Evolutionary conservation across 2,329 filamentous ascomycete species (phyloP), one percentile per base, ranked within the genome.

Genomic region (Epichloe hybrida): DNA sequence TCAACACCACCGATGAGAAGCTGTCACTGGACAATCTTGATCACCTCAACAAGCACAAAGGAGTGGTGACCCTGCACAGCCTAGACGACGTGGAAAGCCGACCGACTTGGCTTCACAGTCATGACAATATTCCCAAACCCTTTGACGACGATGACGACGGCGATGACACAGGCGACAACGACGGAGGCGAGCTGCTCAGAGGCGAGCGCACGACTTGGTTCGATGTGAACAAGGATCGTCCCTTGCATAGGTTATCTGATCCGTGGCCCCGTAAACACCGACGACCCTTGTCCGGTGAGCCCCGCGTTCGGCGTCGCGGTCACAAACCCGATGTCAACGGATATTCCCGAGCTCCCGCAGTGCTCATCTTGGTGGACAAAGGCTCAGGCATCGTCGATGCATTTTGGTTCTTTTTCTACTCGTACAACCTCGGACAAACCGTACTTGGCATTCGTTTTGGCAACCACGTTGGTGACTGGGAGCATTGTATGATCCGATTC

Each of bases 331-430:
- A 79, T 52, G 67, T 67, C 36, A 79, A 81, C 39, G 90, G 90
- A 37, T 83, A 84, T 62, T 95, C 88, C 51, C 76, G 80, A 46
- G 91, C 91, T 0, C 91, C 93, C 0, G 90, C 85, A 7, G 79
- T 94, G 15, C 79, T 97, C 11, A 72, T 97, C 21, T 76, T 94
- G 23, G 83, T 96, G 37, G 85, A 94, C 61, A 97, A 97, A 67
- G 88, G 86, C 20, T 78, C 88, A 31, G 88, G 86, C 39, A 82
- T 95, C 12, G 71, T 96, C 21, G 93, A 97, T 63, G 93, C 90
- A 4, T 98, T 97, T 64, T 98, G 91, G 90, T 97, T 97, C 74
- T 97, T 93, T 73, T 97, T 97, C 63, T 98, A 97, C 76, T 91
- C 87, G 58, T 97, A 95, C 74, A 97, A 98, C 62, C 80, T 96